Evolutionary conservation across 1,284 basidiomycete genomes (phyloP).

Genomic region (Ustilago sp.): DNA sequence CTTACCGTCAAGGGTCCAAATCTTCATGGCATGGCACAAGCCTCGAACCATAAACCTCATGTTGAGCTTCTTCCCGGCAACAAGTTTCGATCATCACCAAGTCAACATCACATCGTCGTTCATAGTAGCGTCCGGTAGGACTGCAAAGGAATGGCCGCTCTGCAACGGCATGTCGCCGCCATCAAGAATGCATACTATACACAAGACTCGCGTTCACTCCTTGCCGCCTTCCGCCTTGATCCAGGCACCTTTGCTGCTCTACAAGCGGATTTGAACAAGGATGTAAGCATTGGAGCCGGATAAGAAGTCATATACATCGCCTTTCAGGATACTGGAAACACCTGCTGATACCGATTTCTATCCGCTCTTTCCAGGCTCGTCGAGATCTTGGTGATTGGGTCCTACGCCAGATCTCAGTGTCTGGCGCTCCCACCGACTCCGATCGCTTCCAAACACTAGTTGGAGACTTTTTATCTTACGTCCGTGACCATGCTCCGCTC

Average conservation of each 20-base stretch:
- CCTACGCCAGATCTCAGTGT: slow-evolving; percentile 33
- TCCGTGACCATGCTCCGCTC: slow-evolving; percentile 36
- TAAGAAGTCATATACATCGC: background rate
- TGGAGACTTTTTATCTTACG: slow-evolving; percentile 43
- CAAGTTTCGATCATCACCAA: background rate
- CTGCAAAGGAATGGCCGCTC: slow-evolving; percentile 18
- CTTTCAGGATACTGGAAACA: background rate
- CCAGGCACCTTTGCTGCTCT: slow-evolving; percentile 31
- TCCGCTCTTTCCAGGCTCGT: slow-evolving; percentile 14
- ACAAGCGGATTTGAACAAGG: slow-evolving; percentile 32
- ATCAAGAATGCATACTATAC: slow-evolving; percentile 42
- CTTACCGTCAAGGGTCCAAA: slow-evolving; percentile 13
- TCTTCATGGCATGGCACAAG: slow-evolving; percentile 10
- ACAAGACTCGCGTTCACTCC: slow-evolving; percentile 28
- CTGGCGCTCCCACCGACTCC: slow-evolving; percentile 39
- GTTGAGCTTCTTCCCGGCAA: background rate
- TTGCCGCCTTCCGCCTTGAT: slow-evolving; percentile 34
- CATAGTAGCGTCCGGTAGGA: background rate
- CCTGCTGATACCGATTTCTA: background rate
- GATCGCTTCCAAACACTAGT: slow-evolving; percentile 51
- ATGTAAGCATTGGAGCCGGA: slow-evolving; percentile 15
- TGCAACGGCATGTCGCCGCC: slow-evolving; percentile 42
- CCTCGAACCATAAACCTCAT: slow-evolving; percentile 11
- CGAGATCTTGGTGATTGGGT: slow-evolving; percentile 38
- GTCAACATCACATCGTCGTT: background rate